phyloP scores from a whole-genome alignment of 257 asterid genomes.

The Solanum phureja region DNA sequence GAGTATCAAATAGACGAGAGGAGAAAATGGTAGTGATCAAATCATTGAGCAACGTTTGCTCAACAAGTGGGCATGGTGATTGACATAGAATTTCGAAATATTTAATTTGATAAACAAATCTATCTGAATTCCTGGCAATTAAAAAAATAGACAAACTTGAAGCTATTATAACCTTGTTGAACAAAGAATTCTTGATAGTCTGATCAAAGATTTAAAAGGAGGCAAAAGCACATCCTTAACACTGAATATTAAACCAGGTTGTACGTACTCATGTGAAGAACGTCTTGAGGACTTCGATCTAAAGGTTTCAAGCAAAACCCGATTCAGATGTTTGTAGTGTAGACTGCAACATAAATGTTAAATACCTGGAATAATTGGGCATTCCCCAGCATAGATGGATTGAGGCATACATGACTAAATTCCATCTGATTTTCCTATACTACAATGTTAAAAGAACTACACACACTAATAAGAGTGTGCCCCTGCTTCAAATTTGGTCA shows the following conservation, averaged over 20 bases:
- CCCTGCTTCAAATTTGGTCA: neutral
- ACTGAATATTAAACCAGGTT: neutral
- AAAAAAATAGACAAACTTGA: neutral
- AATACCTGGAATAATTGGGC: neutral
- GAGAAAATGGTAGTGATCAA: neutral
- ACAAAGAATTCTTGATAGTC: neutral
- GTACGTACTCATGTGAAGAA: neutral
- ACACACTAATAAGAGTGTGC: neutral
- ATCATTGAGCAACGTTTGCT: neutral
- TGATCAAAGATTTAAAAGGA: neutral
- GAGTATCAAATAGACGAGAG: neutral
- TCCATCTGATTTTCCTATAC: neutral
- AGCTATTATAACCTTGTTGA: neutral
- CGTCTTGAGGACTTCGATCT: neutral
- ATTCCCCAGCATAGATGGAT: neutral
- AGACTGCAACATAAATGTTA: neutral
- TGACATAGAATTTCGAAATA: neutral
- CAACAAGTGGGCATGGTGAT: neutral
- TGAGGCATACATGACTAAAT: neutral
- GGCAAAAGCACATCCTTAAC: neutral
- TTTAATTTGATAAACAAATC: neutral
- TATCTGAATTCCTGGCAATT: neutral
- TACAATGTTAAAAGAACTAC: neutral
- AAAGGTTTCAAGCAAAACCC: neutral
- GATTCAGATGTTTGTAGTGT: neutral